A percentile compares a stretch with the other conserved stretches of the same genome.
Conservation (phyloP, 192 early-diverging fungal genomes). For the Pilaira anomala region DNA sequence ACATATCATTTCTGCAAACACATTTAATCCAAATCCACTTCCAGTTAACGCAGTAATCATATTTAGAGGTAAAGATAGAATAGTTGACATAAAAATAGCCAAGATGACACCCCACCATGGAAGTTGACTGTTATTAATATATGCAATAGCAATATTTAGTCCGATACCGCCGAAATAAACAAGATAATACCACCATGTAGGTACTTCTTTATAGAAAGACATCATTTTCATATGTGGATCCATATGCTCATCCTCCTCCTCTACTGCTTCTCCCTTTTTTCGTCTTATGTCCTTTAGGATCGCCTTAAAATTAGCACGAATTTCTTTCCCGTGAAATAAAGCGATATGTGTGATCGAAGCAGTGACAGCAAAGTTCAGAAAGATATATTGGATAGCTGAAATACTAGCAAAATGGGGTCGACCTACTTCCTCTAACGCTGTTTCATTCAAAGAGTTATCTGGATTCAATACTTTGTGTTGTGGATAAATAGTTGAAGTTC, state of each 20-base stretch:
- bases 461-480: constrained; percentile 40
- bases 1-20: constrained; percentile 49
- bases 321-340: constrained; percentile 61
- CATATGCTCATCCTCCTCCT: constrained; percentile 15
- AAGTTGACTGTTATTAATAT: constrained; percentile 23
- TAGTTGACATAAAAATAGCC: constrained; percentile 32
- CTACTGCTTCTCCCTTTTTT: too few species aligned
- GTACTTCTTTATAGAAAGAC: constrained; percentile 65
- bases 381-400: constrained; percentile 56
- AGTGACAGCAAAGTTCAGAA: constrained; percentile 56
- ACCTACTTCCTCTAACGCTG: constrained; percentile 43
- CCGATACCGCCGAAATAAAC: constrained; percentile 48
- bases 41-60: constrained; percentile 48
- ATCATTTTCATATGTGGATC: constrained; percentile 65
- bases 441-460: constrained; percentile 43
- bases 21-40: constrained; percentile 40
- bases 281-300: constrained; percentile 34
- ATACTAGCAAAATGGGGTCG: constrained; percentile 50
- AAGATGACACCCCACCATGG: constrained; percentile 39
- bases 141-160: constrained; percentile 37
- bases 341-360: constrained; percentile 57
- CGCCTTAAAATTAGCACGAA: constrained; percentile 54
- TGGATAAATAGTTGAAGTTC: constrained; percentile 38
- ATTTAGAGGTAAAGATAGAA: constrained; percentile 51
- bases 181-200: constrained; percentile 65